A percentile compares a stretch with the other conserved stretches of the same genome.
phyloP scores from a whole-genome alignment of 2,329 filamentous ascomycete genomes.

The Neurospora sp. region DNA sequence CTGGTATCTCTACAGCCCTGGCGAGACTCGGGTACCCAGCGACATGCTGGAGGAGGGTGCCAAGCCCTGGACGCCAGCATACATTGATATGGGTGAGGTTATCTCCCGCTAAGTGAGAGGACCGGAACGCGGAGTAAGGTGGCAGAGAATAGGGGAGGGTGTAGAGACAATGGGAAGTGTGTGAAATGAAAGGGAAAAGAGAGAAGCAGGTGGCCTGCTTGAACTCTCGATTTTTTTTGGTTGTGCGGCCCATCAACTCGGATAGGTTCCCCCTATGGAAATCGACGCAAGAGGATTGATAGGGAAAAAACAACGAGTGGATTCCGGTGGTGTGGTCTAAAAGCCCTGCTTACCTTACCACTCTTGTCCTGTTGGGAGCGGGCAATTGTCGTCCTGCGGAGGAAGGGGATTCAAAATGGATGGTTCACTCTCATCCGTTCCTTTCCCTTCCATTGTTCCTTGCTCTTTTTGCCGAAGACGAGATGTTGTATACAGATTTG shows the following conservation, averaged over 20 bases:
- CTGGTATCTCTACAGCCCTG: conserved; percentile 93
- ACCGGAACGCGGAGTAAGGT: not conserved
- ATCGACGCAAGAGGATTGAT: not conserved
- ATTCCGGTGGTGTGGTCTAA: not conserved
- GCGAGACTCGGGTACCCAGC: conserved; percentile 54
- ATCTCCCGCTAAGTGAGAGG: conserved; percentile 28
- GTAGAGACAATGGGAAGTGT: not conserved
- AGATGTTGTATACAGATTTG: not conserved
- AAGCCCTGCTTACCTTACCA: not conserved
- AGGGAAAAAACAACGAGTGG: not conserved
- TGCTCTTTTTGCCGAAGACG: not conserved
- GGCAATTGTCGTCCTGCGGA: not conserved
- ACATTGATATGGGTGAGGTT: conserved; percentile 64
- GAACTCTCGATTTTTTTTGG: not conserved
- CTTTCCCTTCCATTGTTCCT: not conserved
- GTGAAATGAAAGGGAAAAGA: not conserved
- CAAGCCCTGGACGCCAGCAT: conserved; percentile 53
- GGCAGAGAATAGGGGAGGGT: not conserved
- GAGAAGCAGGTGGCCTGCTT: not conserved
- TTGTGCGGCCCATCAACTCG: not conserved
- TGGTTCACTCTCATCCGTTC: not conserved
- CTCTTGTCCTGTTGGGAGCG: not conserved
- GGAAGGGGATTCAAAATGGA: not conserved
- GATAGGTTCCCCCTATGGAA: not conserved
- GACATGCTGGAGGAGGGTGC: conserved; percentile 55